Conservation (phyloP, 2,329 filamentous ascomycete species). For the Claviceps sorghi region DNA sequence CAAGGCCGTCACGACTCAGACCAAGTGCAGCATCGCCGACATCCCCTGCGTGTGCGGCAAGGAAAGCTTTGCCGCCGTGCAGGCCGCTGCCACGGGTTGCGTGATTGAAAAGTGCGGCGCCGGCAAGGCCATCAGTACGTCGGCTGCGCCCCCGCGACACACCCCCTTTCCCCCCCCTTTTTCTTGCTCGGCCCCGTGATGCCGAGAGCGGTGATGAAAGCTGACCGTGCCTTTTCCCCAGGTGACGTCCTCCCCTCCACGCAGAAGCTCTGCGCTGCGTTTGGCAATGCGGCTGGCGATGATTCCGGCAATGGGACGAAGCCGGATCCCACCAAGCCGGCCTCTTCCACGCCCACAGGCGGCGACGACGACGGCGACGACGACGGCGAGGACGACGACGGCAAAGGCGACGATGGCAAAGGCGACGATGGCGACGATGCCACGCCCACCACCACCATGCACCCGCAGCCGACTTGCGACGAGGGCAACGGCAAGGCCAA, state of each 20-base stretch:
- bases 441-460: neutral
- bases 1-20: constrained; percentile 16
- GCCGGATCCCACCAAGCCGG: neutral
- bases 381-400: neutral
- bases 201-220: neutral
- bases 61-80: constrained; percentile 17
- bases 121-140: constrained; percentile 25
- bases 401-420: neutral
- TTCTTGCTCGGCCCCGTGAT: no score
- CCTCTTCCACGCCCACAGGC: neutral
- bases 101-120: constrained; percentile 22
- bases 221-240: constrained; percentile 6
- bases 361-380: neutral
- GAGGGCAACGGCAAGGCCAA: neutral
- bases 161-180: no score
- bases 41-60: constrained; percentile 19
- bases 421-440: neutral
- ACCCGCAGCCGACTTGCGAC: neutral
- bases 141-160: no score
- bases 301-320: constrained; percentile 1
- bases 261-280: constrained; percentile 18
- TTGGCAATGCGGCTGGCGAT: constrained; percentile 4
- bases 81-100: constrained; percentile 19
- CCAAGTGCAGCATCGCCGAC: constrained; percentile 20
- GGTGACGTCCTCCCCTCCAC: constrained; percentile 26